phyloP scores from a whole-genome alignment of 1,284 basidiomycete species.

The Ceratobasidium sp. region DNA sequence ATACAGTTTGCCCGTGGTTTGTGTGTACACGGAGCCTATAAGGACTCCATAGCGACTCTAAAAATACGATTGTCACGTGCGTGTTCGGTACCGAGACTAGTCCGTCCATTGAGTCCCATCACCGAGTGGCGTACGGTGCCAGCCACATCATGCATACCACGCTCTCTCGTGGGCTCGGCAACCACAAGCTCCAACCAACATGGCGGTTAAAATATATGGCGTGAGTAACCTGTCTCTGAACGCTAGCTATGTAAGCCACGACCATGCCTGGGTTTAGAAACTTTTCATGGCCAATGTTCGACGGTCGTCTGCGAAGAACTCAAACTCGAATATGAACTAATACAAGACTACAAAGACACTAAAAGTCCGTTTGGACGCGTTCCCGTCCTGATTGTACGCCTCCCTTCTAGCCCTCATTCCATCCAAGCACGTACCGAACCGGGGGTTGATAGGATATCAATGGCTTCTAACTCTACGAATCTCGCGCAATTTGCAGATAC shows the following conservation, averaged over 20 bases:
- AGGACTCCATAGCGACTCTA: no score
- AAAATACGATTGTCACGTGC: neutral
- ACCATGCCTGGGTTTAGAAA: neutral
- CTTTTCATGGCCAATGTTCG: conserved; percentile 38
- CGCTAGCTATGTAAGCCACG: neutral
- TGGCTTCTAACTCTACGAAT: conserved; percentile 56
- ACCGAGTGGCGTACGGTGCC: conserved; percentile 8
- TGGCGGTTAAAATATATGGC: conserved; percentile 14
- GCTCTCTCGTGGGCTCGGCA: no score
- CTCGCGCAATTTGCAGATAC: conserved; percentile 68
- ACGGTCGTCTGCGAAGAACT: conserved; percentile 42
- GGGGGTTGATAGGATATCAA: conserved; percentile 45
- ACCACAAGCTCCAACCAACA: neutral
- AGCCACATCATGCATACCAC: no score
- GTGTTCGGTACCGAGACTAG: neutral
- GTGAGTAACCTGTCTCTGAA: neutral
- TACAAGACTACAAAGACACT: conserved; percentile 9
- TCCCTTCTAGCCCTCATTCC: neutral
- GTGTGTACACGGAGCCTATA: no score
- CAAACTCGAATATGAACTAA: conserved; percentile 39
- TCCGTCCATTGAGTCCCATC: neutral
- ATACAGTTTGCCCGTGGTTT: no score
- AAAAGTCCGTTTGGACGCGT: conserved; percentile 40
- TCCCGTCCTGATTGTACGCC: conserved; percentile 40
- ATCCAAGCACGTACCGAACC: neutral